Evolutionary conservation across 805 yeast genomes (phyloP).

Genomic region (Starmera amethionina): DNA sequence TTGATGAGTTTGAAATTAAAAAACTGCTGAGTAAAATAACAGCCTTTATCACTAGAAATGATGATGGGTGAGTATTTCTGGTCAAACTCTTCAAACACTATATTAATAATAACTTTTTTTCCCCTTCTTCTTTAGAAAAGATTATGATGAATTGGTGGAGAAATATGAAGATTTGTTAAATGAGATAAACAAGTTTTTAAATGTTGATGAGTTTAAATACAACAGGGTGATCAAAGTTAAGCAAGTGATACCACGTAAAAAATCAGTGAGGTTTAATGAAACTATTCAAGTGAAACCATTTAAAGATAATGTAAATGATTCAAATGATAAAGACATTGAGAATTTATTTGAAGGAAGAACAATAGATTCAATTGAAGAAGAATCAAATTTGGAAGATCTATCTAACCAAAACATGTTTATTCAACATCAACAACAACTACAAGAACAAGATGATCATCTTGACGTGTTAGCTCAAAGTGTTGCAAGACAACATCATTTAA

Average conservation of each 20-base stretch:
- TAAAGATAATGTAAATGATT: slow-evolving; percentile 10
- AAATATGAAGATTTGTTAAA: slow-evolving; percentile 7
- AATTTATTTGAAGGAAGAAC: slow-evolving; percentile 13
- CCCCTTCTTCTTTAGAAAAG: slow-evolving; percentile 7
- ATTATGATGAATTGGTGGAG: slow-evolving; percentile 18
- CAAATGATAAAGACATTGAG: slow-evolving; percentile 4
- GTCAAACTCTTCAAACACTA: not conserved
- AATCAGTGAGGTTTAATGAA: slow-evolving; percentile 20
- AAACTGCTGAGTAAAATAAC: slow-evolving; percentile 13
- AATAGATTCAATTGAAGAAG: slow-evolving; percentile 4
- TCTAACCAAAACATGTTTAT: slow-evolving; percentile 27
- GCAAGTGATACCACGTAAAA: slow-evolving; percentile 6
- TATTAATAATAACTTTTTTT: not conserved
- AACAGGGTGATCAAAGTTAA: slow-evolving; percentile 6
- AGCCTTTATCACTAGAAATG: slow-evolving; percentile 17
- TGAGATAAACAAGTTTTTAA: slow-evolving; percentile 5
- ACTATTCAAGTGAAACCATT: slow-evolving; percentile 13
- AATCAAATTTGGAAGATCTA: slow-evolving; percentile 6
- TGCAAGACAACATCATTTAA: slow-evolving; percentile 32
- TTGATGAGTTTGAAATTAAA: slow-evolving; percentile 14
- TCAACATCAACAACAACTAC: slow-evolving; percentile 37
- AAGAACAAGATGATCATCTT: slow-evolving; percentile 36
- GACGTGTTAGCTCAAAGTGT: slow-evolving; percentile 32
- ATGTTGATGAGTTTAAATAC: slow-evolving; percentile 11
- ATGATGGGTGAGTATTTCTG: slow-evolving; percentile 13